phyloP scores from a whole-genome alignment of 306 rosid species.

The Prunus salicina region DNA sequence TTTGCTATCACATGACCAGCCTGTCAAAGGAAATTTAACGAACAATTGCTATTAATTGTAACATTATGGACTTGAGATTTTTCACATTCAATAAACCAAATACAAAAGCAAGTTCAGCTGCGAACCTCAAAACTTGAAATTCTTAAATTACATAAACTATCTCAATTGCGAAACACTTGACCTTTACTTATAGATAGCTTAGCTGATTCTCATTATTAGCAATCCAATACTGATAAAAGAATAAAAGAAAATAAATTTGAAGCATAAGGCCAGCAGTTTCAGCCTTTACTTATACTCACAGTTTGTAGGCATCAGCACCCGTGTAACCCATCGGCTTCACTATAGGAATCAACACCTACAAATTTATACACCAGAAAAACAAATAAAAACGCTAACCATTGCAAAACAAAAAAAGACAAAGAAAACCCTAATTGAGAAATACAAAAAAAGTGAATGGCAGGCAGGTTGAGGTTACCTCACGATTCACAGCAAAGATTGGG shows the following conservation, averaged over 20 bases:
- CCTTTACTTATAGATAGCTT: not conserved
- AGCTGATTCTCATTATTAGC: not conserved
- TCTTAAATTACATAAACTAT: not conserved
- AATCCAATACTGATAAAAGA: not conserved
- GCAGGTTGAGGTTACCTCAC: slow-evolving; percentile 56
- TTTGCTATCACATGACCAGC: not conserved
- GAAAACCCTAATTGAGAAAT: slow-evolving; percentile 25
- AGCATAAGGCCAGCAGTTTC: not conserved
- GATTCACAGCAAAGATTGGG: slow-evolving; percentile 86
- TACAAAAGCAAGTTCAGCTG: not conserved
- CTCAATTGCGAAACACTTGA: not conserved
- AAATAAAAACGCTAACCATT: not conserved
- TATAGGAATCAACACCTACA: slow-evolving; percentile 74
- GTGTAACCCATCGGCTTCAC: slow-evolving; percentile 83
- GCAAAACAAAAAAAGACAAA: not conserved
- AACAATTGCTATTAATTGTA: not conserved
- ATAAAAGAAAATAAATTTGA: not conserved
- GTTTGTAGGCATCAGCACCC: slow-evolving; percentile 88
- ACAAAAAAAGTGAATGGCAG: slow-evolving; percentile 11
- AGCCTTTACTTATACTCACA: slow-evolving; percentile 41
- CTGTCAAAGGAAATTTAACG: not conserved
- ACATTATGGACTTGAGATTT: not conserved
- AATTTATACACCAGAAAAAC: slow-evolving; percentile 4
- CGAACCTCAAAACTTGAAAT: not conserved
- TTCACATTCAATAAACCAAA: no score